Evolutionary conservation across 441 rosid species (phyloP).

Genomic region (Omphalea diandra): DNA sequence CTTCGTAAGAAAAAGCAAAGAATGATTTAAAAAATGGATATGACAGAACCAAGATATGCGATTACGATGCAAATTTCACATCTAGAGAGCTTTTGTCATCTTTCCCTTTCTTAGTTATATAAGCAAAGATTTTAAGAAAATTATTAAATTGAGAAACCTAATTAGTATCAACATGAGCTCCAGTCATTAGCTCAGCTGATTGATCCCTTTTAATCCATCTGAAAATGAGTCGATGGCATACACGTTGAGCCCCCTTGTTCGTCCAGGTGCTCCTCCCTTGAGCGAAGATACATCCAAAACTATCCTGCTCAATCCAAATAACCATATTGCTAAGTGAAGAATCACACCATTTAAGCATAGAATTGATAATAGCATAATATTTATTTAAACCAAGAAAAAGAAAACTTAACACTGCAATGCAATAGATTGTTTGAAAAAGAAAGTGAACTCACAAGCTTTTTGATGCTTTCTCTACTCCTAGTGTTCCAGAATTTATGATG

Average conservation of each 20-base stretch:
- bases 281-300: slow-evolving; percentile 68
- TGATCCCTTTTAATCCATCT: slow-evolving; percentile 41
- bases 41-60: not conserved
- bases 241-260: slow-evolving; percentile 78
- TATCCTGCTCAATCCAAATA: slow-evolving; percentile 43
- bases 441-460: slow-evolving; percentile 50
- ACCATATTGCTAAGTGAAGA: not conserved
- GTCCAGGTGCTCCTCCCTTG: slow-evolving; percentile 80
- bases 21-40: slow-evolving; percentile 22
- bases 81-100: slow-evolving; percentile 10
- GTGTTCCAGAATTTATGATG: slow-evolving; percentile 37
- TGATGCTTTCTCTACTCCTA: slow-evolving; percentile 44
- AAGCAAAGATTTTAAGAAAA: slow-evolving; percentile 14
- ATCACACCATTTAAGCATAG: slow-evolving; percentile 14
- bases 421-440: not conserved
- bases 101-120: slow-evolving; percentile 7
- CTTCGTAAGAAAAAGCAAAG: slow-evolving; percentile 28
- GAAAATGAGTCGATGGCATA: slow-evolving; percentile 46
- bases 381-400: not conserved
- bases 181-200: slow-evolving; percentile 29
- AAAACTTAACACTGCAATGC: too few relatives aligned
- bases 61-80: slow-evolving; percentile 9
- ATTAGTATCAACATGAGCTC: slow-evolving; percentile 16
- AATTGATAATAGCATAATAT: not conserved
- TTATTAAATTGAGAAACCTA: slow-evolving; percentile 7